These are phyloP conservation scores for Pichia sp. DNA, from an alignment of 1,139 yeast genomes.

Conservation along the genomic window DNA sequence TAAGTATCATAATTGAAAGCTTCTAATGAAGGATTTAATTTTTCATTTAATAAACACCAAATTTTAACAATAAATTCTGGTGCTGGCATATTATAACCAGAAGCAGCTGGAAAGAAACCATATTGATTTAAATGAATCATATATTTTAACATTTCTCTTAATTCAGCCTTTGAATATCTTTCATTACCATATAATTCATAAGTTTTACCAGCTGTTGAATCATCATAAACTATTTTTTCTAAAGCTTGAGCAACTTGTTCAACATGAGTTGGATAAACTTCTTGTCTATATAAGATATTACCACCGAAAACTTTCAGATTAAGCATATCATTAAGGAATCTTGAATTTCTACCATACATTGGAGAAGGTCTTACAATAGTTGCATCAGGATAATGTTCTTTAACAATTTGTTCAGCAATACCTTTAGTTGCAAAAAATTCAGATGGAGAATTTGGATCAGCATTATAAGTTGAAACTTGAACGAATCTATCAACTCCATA, in stretches of 20 bases:
- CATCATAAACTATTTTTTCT: constrained; percentile 76
- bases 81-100: constrained; percentile 49
- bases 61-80: constrained; percentile 32
- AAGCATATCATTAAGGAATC: constrained; percentile 59
- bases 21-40: constrained; percentile 63
- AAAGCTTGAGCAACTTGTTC: constrained; percentile 74
- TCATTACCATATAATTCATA: constrained; percentile 76
- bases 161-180: constrained; percentile 54
- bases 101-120: constrained; percentile 51
- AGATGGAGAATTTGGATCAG: constrained; percentile 62
- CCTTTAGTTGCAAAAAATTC: constrained; percentile 77
- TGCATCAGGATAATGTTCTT: constrained; percentile 62
- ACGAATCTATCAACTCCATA: constrained; percentile 70
- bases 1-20: constrained; percentile 64
- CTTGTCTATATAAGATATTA: constrained; percentile 54
- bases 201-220: constrained; percentile 69
- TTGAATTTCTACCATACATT: constrained; percentile 72
- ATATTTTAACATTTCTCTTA: constrained; percentile 58
- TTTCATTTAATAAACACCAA: constrained; percentile 31
- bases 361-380: constrained; percentile 87
- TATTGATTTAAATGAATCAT: constrained; percentile 37
- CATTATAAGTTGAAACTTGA: constrained; percentile 79
- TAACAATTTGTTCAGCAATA: constrained; percentile 66
- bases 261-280: constrained; percentile 69
- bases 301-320: constrained; percentile 39